Evolutionary conservation across 2,329 filamentous ascomycete genomes (phyloP), one percentile per base, ranked within the genome.

Genomic region (Lecanosticta acicola): DNA sequence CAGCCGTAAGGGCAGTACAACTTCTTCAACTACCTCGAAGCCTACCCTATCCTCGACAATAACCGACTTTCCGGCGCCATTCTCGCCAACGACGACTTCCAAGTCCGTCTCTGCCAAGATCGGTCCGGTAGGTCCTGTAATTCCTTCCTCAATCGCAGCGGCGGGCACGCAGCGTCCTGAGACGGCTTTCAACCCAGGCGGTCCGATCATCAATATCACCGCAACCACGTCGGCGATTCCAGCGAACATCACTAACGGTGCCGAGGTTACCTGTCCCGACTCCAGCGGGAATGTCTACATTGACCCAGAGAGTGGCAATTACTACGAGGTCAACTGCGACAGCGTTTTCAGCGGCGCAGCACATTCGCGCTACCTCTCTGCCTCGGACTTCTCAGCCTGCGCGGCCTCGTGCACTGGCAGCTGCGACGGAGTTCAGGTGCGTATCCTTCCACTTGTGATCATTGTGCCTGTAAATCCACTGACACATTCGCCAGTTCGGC

Each of bases 261-360:
- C 38, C 24, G 43, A 41, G 1, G 43, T 50, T 18, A 41, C 43
- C n/a, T 57, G 55, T 29, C 47, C 48, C 20, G 53, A 36, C n/a
- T 45, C 36, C 24, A 42, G 50, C 39, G 44, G 46, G 19, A 39
- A 41, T 19, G 49, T 56, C 14, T 56, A 52, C 39, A 29, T 51
- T 19, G 46, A 49, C 35, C 34, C 45, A 10, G 32, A 29, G 39
- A 46, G 48, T 32, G 40, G 41, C 32, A 45, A 49, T 14, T 39
- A 46, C 34, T 58, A 49, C 41, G 48, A 40, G n/a, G 41, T 58
- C 17, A 38, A 46, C 18, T 58, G 55, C 41, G 49, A 53, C 33
- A 48, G 40, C 14, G 49, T 53, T 18, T 53, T 53, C 36, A 45
- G 44, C n/a, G 35, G 24, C 11, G 55, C 48, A 7, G 48, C 52